Evolutionary conservation across 441 rosid genomes (phyloP).

Genomic region (Macaranga tanarius): DNA sequence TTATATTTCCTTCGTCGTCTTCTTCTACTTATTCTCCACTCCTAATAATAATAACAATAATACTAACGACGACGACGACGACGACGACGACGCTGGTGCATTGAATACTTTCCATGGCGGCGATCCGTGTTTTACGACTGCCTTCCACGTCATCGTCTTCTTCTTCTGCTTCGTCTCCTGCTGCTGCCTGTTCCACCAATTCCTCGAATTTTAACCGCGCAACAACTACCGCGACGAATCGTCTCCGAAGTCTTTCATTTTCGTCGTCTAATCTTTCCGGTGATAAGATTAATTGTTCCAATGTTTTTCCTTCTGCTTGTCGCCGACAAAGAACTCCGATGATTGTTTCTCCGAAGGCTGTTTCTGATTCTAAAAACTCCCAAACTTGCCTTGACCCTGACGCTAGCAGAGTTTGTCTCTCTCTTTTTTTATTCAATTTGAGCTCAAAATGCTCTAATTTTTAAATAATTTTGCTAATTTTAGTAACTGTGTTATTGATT

Average conservation of each 20-base stretch:
- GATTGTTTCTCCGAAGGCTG: slow-evolving; percentile 78
- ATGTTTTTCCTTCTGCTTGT: slow-evolving; percentile 22
- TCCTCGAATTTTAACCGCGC: slow-evolving; percentile 28
- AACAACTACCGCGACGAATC: background rate
- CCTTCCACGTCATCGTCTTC: slow-evolving; percentile 35
- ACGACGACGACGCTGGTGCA: too few species aligned
- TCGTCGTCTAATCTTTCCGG: slow-evolving; percentile 64
- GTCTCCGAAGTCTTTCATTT: slow-evolving; percentile 42
- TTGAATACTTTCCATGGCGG: slow-evolving; percentile 41
- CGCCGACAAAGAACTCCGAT: slow-evolving; percentile 33
- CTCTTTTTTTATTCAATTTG: background rate
- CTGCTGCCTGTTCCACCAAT: background rate
- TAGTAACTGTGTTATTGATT: too few species aligned
- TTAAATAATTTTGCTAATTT: background rate
- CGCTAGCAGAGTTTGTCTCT: slow-evolving; percentile 74
- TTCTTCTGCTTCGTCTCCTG: background rate
- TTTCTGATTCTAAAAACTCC: slow-evolving; percentile 81
- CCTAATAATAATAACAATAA: too few species aligned
- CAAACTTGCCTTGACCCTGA: slow-evolving; percentile 98
- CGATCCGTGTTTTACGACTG: slow-evolving; percentile 43
- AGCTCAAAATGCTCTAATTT: background rate
- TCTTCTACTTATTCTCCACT: too few species aligned
- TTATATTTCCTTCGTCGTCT: too few species aligned
- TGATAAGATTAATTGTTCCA: slow-evolving; percentile 37
- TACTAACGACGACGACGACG: too few species aligned